A percentile compares a stretch with the other conserved stretches of the same genome.
phyloP scores from a whole-genome alignment of 345 rosid genomes.

The Syzygium jambos region DNA sequence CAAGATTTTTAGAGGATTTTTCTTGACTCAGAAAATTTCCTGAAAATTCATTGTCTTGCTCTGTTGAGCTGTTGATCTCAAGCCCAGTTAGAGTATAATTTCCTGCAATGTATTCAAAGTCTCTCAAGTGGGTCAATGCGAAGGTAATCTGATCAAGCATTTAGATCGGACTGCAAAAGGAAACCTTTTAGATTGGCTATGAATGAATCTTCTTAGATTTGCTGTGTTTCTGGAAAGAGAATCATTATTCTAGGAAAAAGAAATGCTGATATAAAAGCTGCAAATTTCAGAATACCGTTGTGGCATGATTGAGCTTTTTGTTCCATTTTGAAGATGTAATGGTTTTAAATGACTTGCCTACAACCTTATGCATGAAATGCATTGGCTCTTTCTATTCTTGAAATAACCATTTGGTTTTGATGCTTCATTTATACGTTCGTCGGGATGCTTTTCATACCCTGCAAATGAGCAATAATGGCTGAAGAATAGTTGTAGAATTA shows the following conservation, averaged over 20 bases:
- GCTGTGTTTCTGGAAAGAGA: not conserved
- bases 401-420: not conserved
- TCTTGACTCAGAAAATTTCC: not conserved
- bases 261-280: not conserved
- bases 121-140: not conserved
- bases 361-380: not conserved
- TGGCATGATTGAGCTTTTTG: not conserved
- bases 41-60: not conserved
- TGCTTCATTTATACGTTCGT: not conserved
- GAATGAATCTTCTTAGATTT: not conserved
- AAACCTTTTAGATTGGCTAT: not conserved
- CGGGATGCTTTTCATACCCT: not conserved
- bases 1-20: not conserved
- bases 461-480: not conserved
- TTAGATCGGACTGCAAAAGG: not conserved
- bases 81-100: not conserved
- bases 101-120: not conserved
- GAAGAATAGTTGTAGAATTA: not conserved
- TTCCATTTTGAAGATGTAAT: not conserved
- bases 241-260: not conserved
- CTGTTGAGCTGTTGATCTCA: not conserved
- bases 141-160: not conserved
- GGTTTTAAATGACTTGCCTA: not conserved
- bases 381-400: not conserved
- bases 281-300: not conserved